These are phyloP conservation scores for Sinapis alba DNA, from an alignment of 441 rosid species.

Conservation along the genomic window DNA sequence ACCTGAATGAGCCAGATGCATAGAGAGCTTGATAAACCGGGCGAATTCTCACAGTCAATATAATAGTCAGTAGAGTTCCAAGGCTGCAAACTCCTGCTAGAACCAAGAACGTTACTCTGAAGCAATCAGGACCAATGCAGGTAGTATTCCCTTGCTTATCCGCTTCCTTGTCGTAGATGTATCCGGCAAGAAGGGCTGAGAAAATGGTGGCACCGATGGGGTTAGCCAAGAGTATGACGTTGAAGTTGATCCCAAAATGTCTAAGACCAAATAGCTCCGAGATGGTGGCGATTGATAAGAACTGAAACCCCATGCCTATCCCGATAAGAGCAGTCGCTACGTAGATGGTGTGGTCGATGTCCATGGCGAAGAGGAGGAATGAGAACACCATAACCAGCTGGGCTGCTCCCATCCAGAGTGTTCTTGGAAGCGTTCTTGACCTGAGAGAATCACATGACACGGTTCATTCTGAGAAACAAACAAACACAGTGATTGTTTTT, in stretches of 20 bases:
- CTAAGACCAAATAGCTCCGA: constrained; percentile 95
- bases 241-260: constrained; percentile 84
- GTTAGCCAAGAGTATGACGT: constrained; percentile 76
- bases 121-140: constrained; percentile 82
- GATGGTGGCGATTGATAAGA: constrained; percentile 67
- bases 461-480: background rate
- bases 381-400: constrained; percentile 59
- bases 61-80: constrained; percentile 58
- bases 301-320: constrained; percentile 73
- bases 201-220: constrained; percentile 86
- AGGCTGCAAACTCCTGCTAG: constrained; percentile 76
- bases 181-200: constrained; percentile 79
- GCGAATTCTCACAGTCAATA: constrained; percentile 68
- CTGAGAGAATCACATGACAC: constrained; percentile 71
- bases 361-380: constrained; percentile 67
- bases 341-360: constrained; percentile 59
- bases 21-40: constrained; percentile 91
- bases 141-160: constrained; percentile 74
- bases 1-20: constrained; percentile 72
- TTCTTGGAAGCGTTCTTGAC: constrained; percentile 78
- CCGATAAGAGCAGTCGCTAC: constrained; percentile 74
- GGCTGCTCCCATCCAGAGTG: constrained; percentile 76
- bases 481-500: background rate
- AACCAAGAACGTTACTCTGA: constrained; percentile 67
- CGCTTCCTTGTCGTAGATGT: constrained; percentile 81